Evolutionary conservation across 768 basidiomycete species (phyloP), one percentile per base, ranked within the genome.

Genomic region (Trametes meyenii): DNA sequence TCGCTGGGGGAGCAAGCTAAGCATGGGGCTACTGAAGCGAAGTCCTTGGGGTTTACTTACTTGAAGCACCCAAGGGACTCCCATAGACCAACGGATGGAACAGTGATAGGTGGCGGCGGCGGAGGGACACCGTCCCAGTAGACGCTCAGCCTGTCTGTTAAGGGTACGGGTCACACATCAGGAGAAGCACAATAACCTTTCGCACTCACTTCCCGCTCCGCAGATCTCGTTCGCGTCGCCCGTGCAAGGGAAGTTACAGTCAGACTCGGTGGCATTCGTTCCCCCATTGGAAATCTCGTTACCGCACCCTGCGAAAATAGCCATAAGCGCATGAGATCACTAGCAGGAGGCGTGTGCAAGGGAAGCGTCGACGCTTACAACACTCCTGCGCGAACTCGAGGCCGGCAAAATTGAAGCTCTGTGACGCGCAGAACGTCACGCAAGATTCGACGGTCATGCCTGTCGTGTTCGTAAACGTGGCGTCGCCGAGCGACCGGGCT

Each of bases 31-130:
- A 24, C 24, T 39, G 26, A 12, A 19, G 42, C 0, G n/a, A n/a
- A n/a, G n/a, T n/a, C n/a, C n/a, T n/a, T 29, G 13, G 6, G 5
- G 4, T 17, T 5, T 24, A 67, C 78, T 61, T 67, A 88, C 89
- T 76, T 86, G 75, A 83, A 90, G 70, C 90, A 92, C n/a, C 90
- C 90, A 33, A 91, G 79, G 0, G 84, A 86, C 6, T 75, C 70
- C 89, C 90, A 92, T 29, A 81, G 75, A 4, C 87, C 89, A 33
- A 87, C 80, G 50, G 71, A 81, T 4, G 80, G 75, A 0, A 82
- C 79, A 23, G 82, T 83, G 17, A 74, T 63, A 0, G 90, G 88
- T 14, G 81, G 72, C 0, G 84, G 64, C 14, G 89, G 84, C 26
- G 88, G 85, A 13, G 76, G 56, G 33, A 72, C 72, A 17, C 88